These are phyloP conservation scores for Escallonia rubra DNA, from an alignment of 129 eudicot genomes.

Conservation along the genomic window DNA sequence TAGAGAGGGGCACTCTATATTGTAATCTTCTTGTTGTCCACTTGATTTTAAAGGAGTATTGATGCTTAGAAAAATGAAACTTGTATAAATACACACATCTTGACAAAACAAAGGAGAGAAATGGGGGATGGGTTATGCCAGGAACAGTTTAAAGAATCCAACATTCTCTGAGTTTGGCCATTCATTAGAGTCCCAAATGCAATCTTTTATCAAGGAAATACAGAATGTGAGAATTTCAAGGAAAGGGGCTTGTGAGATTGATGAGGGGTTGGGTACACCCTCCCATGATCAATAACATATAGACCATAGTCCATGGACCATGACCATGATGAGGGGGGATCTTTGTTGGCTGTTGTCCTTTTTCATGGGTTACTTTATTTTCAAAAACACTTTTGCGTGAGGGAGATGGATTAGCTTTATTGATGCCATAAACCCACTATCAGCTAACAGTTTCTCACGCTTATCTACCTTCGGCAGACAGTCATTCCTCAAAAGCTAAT, in stretches of 20 bases:
- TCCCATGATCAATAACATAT: conserved; percentile 2
- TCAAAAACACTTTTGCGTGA: background rate
- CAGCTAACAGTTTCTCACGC: background rate
- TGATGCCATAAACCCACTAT: conserved; percentile 20
- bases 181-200: conserved; percentile 60
- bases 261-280: conserved; percentile 33
- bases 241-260: conserved; percentile 33
- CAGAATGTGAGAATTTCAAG: conserved; percentile 62
- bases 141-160: conserved; percentile 59
- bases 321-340: conserved; percentile 11
- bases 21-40: conserved; percentile 39
- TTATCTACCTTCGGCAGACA: conserved; percentile 14
- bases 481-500: conserved; percentile 4
- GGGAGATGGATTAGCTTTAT: conserved; percentile 9
- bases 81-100: background rate
- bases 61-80: conserved; percentile 3
- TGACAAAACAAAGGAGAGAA: background rate
- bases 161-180: conserved; percentile 89
- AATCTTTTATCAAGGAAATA: conserved; percentile 17
- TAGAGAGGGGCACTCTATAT: conserved; percentile 26
- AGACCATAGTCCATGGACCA: too few species aligned
- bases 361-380: background rate
- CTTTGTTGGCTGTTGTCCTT: conserved; percentile 13
- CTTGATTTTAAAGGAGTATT: conserved; percentile 27
- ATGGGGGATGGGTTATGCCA: conserved; percentile 10